phyloP scores from a whole-genome alignment of 2,329 filamentous ascomycete genomes.

The Lecanosticta acicola region DNA sequence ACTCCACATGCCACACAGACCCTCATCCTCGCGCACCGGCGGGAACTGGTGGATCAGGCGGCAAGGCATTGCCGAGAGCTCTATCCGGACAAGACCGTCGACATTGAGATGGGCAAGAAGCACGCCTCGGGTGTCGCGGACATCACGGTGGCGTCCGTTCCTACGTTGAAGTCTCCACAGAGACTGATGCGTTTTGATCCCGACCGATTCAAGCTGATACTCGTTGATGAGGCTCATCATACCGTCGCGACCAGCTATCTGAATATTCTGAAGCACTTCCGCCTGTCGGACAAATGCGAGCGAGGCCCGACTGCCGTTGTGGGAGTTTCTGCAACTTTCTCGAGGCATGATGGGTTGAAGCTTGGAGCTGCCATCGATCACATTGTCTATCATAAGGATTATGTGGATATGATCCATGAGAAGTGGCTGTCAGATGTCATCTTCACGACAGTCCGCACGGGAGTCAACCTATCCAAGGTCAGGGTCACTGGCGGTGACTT shows the following conservation, averaged over 20 bases:
- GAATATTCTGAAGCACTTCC: slow-evolving; percentile 70
- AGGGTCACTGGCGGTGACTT: slow-evolving; percentile 74
- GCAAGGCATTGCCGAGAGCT: slow-evolving; percentile 73
- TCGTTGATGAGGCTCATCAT: slow-evolving; percentile 96
- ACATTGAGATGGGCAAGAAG: slow-evolving; percentile 82
- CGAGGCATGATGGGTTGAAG: slow-evolving; percentile 75
- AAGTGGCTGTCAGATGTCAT: slow-evolving; percentile 89
- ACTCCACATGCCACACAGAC: slow-evolving; percentile 63
- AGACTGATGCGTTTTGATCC: slow-evolving; percentile 81
- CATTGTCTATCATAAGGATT: slow-evolving; percentile 91
- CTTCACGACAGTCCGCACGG: slow-evolving; percentile 86
- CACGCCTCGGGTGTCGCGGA: slow-evolving; percentile 76
- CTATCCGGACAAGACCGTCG: slow-evolving; percentile 75
- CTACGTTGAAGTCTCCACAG: slow-evolving; percentile 68
- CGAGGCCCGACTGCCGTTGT: slow-evolving; percentile 56
- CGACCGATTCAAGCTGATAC: slow-evolving; percentile 72
- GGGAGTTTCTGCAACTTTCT: slow-evolving; percentile 79
- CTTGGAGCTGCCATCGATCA: slow-evolving; percentile 84
- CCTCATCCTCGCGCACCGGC: slow-evolving; percentile 83
- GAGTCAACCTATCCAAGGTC: slow-evolving; percentile 63
- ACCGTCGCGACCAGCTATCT: slow-evolving; percentile 83
- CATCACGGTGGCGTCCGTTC: slow-evolving; percentile 87
- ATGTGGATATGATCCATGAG: slow-evolving; percentile 74
- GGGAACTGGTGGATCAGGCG: slow-evolving; percentile 91
- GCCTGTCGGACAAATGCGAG: slow-evolving; percentile 51